Percentiles rank a stretch among this genome's conserved stretches.
Conservation (phyloP, 139 green algal genomes). For the Picochlorum sp. region DNA sequence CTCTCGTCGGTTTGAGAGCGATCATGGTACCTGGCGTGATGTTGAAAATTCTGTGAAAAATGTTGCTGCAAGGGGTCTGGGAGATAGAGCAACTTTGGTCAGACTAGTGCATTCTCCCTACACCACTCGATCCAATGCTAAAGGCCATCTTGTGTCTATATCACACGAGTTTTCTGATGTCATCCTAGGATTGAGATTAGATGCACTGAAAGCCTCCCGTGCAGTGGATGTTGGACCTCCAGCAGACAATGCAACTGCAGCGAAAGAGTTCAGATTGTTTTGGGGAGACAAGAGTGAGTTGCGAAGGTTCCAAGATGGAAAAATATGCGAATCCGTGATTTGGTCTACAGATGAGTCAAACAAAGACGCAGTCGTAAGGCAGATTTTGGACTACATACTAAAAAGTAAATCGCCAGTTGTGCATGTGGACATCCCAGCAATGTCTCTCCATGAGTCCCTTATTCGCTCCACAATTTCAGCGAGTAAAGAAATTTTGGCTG, state of each 20-base stretch:
- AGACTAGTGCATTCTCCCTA: conserved; percentile 7
- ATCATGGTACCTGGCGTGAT: neutral
- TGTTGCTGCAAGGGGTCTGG: neutral
- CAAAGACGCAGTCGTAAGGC: conserved; percentile 48
- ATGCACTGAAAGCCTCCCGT: conserved; percentile 35
- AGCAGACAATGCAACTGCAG: conserved; percentile 40
- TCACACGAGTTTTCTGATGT: neutral
- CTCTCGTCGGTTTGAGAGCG: neutral
- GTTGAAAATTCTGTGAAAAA: neutral
- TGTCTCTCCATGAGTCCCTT: conserved; percentile 41
- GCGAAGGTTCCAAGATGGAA: conserved; percentile 60
- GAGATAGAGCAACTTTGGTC: neutral
- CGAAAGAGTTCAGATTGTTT: conserved; percentile 54
- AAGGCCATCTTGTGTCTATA: neutral
- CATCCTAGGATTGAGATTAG: conserved; percentile 17
- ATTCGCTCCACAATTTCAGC: conserved; percentile 12
- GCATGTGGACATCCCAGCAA: conserved; percentile 18
- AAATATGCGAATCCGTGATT: conserved; percentile 65
- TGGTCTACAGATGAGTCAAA: conserved; percentile 43
- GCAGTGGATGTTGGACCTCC: conserved; percentile 60
- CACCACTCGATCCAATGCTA: conserved; percentile 1
- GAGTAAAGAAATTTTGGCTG: conserved; percentile 16
- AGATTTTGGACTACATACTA: conserved; percentile 37
- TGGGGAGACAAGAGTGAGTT: conserved; percentile 70
- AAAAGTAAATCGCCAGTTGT: conserved; percentile 43